These are phyloP conservation scores for Golubevia sp. DNA, from an alignment of 1,284 basidiomycete species.

Conservation along the genomic window DNA sequence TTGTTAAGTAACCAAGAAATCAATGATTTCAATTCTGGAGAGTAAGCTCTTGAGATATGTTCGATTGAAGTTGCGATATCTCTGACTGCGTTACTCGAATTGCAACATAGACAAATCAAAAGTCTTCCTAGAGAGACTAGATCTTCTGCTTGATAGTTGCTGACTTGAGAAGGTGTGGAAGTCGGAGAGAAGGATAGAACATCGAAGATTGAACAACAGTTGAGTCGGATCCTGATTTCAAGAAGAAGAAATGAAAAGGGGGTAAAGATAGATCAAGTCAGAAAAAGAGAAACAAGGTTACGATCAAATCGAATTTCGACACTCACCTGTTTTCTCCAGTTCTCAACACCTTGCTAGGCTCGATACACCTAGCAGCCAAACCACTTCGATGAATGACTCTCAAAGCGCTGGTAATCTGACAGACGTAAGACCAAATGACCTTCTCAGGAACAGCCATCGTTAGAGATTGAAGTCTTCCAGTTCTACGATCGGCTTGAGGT, in stretches of 20 bases:
- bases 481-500: slow-evolving; percentile 47
- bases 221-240: slow-evolving; percentile 33
- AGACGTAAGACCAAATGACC: slow-evolving; percentile 54
- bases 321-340: slow-evolving; percentile 41
- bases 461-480: slow-evolving; percentile 46
- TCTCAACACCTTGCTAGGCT: slow-evolving; percentile 54
- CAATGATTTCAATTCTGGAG: slow-evolving; percentile 35
- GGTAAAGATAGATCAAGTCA: not conserved
- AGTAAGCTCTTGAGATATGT: slow-evolving; percentile 33
- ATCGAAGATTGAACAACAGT: slow-evolving; percentile 56
- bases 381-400: slow-evolving; percentile 47
- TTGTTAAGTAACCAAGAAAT: slow-evolving; percentile 32
- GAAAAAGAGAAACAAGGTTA: not conserved
- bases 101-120: slow-evolving; percentile 40
- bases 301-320: not conserved
- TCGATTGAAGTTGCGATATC: slow-evolving; percentile 37
- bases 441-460: slow-evolving; percentile 53
- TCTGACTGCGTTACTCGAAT: slow-evolving; percentile 40
- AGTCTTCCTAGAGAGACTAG: slow-evolving; percentile 44
- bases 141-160: slow-evolving; percentile 45
- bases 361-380: slow-evolving; percentile 52
- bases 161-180: no score
- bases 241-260: not conserved
- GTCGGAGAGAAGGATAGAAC: slow-evolving; percentile 44
- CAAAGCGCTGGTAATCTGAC: slow-evolving; percentile 44